Percentiles rank a stretch among this genome's conserved stretches.
phyloP scores from a whole-genome alignment of 2,329 filamentous ascomycete genomes.

The Microsporum canis region DNA sequence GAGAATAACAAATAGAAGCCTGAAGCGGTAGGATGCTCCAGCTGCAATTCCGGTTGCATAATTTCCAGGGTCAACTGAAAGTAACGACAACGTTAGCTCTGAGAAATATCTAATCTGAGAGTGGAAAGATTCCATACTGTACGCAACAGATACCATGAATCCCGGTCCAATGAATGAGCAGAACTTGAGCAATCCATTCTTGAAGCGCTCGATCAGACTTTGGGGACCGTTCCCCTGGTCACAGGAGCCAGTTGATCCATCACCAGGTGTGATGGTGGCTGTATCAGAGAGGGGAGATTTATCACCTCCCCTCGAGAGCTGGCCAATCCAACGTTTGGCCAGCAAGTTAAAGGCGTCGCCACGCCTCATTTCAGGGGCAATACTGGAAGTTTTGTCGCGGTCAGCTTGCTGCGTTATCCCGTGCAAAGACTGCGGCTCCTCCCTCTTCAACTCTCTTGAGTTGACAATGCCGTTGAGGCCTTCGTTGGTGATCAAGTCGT shows the following conservation, averaged over 20 bases:
- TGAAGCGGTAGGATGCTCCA: constrained; percentile 35
- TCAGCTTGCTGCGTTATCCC: not conserved
- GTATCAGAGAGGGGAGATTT: not conserved
- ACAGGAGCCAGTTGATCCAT: not conserved
- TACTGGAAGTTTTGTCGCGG: not conserved
- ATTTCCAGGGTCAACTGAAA: constrained; percentile 39
- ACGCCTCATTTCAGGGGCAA: not conserved
- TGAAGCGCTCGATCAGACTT: constrained; percentile 9
- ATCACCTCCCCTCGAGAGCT: not conserved
- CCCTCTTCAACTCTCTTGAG: constrained; percentile 41
- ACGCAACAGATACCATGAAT: constrained; percentile 39
- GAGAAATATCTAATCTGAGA: constrained; percentile 10
- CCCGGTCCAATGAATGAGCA: constrained; percentile 37
- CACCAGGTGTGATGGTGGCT: not conserved
- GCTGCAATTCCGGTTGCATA: constrained; percentile 41
- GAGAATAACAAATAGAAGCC: constrained; percentile 37
- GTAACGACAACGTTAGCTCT: constrained; percentile 21
- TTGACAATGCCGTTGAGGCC: constrained; percentile 53
- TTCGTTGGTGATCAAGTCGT: constrained; percentile 51
- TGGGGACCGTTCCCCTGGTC: not conserved
- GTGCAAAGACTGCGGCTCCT: constrained; percentile 20
- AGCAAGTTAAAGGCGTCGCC: not conserved
- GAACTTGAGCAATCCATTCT: constrained; percentile 28
- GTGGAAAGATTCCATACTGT: constrained; percentile 9
- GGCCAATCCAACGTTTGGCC: not conserved